Percentiles rank a stretch among this genome's conserved stretches.
These are phyloP conservation scores for Phycomyces nitens DNA, from an alignment of 192 early-diverging fungal species.

Conservation along the genomic window DNA sequence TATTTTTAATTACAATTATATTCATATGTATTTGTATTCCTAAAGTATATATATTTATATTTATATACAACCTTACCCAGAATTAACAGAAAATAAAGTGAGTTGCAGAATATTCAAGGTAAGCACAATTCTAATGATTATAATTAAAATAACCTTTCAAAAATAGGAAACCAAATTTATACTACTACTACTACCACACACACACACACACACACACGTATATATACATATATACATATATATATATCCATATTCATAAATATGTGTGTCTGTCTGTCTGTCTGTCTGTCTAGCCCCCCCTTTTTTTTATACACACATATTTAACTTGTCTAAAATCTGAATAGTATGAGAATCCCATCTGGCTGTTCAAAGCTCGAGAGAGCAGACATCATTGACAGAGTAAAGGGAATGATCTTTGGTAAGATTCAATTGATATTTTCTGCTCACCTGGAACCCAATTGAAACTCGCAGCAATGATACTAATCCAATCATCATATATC, in stretches of 20 bases:
- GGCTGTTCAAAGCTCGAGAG: conserved; percentile 31
- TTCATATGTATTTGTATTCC: too few relatives aligned
- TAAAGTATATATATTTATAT: not conserved
- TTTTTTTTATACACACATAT: not conserved
- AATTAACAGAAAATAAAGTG: conserved; percentile 21
- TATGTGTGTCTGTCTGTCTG: too few relatives aligned
- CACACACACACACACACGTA: too few relatives aligned
- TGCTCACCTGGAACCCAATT: too few relatives aligned
- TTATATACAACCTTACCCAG: conserved; percentile 8
- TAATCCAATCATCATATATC: not conserved
- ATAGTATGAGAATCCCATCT: conserved; percentile 34
- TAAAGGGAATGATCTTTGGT: conserved; percentile 40
- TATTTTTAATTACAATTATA: too few relatives aligned
- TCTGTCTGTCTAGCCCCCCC: too few relatives aligned
- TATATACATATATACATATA: too few relatives aligned
- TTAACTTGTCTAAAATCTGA: too few relatives aligned
- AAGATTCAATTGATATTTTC: too few relatives aligned
- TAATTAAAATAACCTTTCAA: not conserved
- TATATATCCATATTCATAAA: too few relatives aligned
- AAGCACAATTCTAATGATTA: conserved; percentile 20
- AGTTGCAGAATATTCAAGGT: conserved; percentile 5
- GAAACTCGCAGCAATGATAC: not conserved
- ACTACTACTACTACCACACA: too few relatives aligned
- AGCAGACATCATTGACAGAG: conserved; percentile 28
- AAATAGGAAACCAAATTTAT: too few relatives aligned